phyloP scores from a whole-genome alignment of 257 asterid species.

The Ehretia macrophylla region DNA sequence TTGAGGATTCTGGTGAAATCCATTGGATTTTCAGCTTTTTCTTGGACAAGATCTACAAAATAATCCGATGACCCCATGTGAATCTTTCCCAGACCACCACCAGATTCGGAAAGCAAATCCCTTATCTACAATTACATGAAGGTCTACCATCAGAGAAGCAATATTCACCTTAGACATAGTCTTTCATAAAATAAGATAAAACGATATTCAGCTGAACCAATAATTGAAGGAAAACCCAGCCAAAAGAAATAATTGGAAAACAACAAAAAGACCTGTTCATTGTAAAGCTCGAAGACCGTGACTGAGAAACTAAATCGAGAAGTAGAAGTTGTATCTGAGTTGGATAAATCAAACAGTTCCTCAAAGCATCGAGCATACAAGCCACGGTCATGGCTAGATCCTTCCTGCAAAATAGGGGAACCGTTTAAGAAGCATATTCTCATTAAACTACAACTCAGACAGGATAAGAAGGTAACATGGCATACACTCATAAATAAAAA shows the following conservation, averaged over 20 bases:
- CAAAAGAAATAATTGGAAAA: no score
- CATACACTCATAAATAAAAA: no score
- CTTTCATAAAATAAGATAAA: no score
- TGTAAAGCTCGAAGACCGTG: constrained; percentile 79
- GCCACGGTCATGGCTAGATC: constrained; percentile 98
- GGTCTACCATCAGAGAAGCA: constrained; percentile 23
- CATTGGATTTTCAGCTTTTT: constrained; percentile 78
- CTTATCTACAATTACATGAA: constrained; percentile 53
- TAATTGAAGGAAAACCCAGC: no score
- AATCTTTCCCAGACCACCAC: constrained; percentile 19
- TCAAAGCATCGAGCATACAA: constrained; percentile 90
- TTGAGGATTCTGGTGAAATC: constrained; percentile 80
- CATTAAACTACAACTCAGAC: no score
- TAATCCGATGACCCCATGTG: no score
- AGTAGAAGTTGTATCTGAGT: constrained; percentile 87
- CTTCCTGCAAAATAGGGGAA: constrained; percentile 68
- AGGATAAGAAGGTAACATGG: no score
- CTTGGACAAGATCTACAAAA: constrained; percentile 66
- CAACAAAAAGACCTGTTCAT: constrained; percentile 64
- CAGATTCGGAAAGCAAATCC: constrained; percentile 80
- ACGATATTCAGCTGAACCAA: no score
- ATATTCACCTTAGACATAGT: no score
- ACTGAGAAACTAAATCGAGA: constrained; percentile 76
- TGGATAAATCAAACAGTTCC: constrained; percentile 96
- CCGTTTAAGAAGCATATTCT: no score